These are phyloP conservation scores for Porpolomopsis calyptriformis DNA, from an alignment of 768 basidiomycete species.

Conservation along the genomic window DNA sequence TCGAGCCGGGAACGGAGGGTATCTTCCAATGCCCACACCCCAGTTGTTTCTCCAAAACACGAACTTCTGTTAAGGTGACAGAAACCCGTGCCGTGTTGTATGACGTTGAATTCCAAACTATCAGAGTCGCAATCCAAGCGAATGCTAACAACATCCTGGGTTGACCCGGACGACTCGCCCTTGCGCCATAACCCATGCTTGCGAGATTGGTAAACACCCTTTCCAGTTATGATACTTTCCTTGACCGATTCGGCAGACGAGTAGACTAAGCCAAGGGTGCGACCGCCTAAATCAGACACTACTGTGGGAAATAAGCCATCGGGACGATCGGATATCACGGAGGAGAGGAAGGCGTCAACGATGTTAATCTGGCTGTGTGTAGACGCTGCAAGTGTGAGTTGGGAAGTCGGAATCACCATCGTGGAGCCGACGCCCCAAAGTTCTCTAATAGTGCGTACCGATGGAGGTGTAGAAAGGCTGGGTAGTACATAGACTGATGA, in stretches of 20 bases:
- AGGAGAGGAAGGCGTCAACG: constrained; percentile 77
- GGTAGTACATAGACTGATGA: constrained; percentile 55
- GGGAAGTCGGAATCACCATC: constrained; percentile 60
- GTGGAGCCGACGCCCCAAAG: constrained; percentile 49
- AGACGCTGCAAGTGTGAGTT: constrained; percentile 51
- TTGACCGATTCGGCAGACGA: constrained; percentile 79
- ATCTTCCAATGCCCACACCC: constrained; percentile 69
- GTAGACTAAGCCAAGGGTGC: constrained; percentile 87
- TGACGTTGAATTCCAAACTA: constrained; percentile 80
- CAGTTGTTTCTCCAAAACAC: constrained; percentile 80
- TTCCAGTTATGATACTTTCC: constrained; percentile 79
- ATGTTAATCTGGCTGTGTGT: constrained; percentile 54
- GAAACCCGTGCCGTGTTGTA: constrained; percentile 86
- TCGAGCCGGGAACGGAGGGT: constrained; percentile 63
- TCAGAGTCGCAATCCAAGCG: constrained; percentile 88
- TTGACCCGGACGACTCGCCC: constrained; percentile 91
- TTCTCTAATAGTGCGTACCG: constrained; percentile 49
- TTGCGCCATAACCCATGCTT: constrained; percentile 96
- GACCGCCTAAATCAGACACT: constrained; percentile 69
- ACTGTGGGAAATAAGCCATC: constrained; percentile 93
- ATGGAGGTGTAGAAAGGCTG: constrained; percentile 37
- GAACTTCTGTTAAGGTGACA: constrained; percentile 83
- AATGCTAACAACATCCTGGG: constrained; percentile 78
- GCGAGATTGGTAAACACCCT: constrained; percentile 92
- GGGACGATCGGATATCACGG: constrained; percentile 71